Base-by-base conservation (phyloP, 1,284 basidiomycete genomes). In the Melampsora larici-populina region DNA sequence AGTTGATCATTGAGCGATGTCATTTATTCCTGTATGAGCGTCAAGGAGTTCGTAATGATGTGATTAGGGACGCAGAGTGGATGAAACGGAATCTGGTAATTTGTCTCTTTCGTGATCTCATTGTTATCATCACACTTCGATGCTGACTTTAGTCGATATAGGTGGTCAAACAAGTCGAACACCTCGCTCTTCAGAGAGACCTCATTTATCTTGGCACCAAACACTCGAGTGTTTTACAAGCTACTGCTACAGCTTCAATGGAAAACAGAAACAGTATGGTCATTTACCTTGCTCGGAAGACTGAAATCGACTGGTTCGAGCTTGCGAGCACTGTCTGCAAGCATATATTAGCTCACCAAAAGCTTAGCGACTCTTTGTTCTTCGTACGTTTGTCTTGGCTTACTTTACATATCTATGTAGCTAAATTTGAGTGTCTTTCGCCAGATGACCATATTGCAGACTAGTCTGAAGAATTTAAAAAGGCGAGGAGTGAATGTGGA, bases 1-100 rank as follows among this genome's bases (percentile, higher is more conserved):
- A 79, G 18, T 80, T 82, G n/a, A 75, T 84, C 2, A 77, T 84
- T 17, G 83, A 84, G 78, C 79, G 83, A 8, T 83, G 82, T 40
- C 82, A 83, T 2, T 78, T 84, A n/a, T 84, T 84, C 75, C 77
- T 84, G 9, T 83, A 83, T 26, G 83, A 84, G 69, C 81, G 82
- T 79, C 79, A 81, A 24, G 74, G 79, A 51, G 70, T 79, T 2
- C 70, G 80, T n/a, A 74, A 78, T 43, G 83, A 84, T 68, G 81
- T 84, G 51, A 79, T 80, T 63, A 81, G 79, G 65, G 83, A 84
- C 67, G 79, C 80, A 18, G 82, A 83, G 48, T 84, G 83, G 83
- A 82, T 84, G 76, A 81, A 81, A 74, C 67, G 73, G 6, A n/a
- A 78, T 43, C 66, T 78, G 58, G 36, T 36, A 36, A 17, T 60